Percentiles rank a stretch among this genome's conserved stretches.
These are phyloP conservation scores for Salix udensis DNA, from an alignment of 345 rosid species.

Conservation along the genomic window DNA sequence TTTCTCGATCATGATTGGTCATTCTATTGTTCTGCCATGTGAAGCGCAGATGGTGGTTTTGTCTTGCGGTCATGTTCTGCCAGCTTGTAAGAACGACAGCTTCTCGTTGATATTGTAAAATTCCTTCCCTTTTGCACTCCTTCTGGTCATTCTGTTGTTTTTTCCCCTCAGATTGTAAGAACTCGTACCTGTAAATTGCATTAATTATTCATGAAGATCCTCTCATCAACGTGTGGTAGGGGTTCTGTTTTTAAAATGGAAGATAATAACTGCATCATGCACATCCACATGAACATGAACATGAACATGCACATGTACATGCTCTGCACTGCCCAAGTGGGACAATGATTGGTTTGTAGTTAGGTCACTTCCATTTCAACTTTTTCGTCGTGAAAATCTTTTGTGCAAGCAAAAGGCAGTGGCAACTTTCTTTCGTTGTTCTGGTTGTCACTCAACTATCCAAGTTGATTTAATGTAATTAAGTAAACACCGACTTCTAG, in stretches of 20 bases:
- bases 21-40: neutral
- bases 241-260: neutral
- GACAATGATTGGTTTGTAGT: neutral
- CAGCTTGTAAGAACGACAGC: slow-evolving; percentile 20
- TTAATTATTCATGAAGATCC: slow-evolving; percentile 23
- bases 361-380: neutral
- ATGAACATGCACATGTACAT: neutral
- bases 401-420: neutral
- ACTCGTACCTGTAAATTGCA: slow-evolving; percentile 35
- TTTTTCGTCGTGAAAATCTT: neutral
- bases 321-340: neutral
- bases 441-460: neutral
- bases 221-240: neutral
- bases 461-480: no score
- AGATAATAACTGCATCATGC: neutral
- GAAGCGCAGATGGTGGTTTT: neutral
- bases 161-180: slow-evolving; percentile 13
- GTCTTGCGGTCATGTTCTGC: slow-evolving; percentile 9
- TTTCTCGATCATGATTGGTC: neutral
- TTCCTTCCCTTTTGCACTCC: neutral
- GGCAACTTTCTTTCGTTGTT: neutral
- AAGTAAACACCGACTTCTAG: no score
- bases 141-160: slow-evolving; percentile 1
- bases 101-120: slow-evolving; percentile 33
- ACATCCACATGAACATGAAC: neutral